These are phyloP conservation scores for Colletotrichum tabaci DNA, from an alignment of 2,329 filamentous ascomycete genomes.

Conservation along the genomic window DNA sequence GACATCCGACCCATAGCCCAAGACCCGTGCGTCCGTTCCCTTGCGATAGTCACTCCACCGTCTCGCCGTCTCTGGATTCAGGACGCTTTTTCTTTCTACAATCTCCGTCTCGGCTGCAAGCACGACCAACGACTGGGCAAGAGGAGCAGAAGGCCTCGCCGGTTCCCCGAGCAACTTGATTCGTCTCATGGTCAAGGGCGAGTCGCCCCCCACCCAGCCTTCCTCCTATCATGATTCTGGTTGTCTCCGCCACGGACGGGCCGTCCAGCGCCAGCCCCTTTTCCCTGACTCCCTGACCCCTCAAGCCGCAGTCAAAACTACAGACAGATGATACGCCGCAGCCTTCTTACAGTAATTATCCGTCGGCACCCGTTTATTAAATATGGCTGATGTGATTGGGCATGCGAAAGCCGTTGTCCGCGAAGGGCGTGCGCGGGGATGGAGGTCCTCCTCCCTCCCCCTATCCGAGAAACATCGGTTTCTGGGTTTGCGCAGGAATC, in stretches of 20 bases:
- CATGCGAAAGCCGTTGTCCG: too few species aligned
- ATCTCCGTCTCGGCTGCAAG: conserved; percentile 65
- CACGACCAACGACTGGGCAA: conserved; percentile 63
- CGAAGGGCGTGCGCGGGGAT: too few species aligned
- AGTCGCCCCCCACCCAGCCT: conserved; percentile 67
- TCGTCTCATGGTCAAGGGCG: conserved; percentile 59
- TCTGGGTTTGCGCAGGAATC: too few species aligned
- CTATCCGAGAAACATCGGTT: too few species aligned
- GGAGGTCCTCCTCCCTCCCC: too few species aligned
- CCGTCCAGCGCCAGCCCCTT: conserved; percentile 61
- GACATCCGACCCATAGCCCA: conserved; percentile 59
- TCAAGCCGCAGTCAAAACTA: conserved; percentile 52
- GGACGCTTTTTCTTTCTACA: conserved; percentile 60
- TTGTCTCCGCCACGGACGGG: conserved; percentile 61
- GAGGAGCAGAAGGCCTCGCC: conserved; percentile 54
- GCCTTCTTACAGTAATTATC: too few species aligned
- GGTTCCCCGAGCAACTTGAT: conserved; percentile 70
- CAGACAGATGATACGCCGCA: too few species aligned
- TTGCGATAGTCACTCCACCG: conserved; percentile 59
- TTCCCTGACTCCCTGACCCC: conserved; percentile 47
- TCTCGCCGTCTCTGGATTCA: conserved; percentile 59
- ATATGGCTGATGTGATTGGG: too few species aligned
- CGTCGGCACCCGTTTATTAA: too few species aligned
- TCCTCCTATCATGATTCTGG: conserved; percentile 66
- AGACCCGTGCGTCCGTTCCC: conserved; percentile 45